Percentiles rank a stretch among this genome's conserved stretches.
Conservation (phyloP, 83 land plant genomes). For the Isoetes engelmannii region DNA sequence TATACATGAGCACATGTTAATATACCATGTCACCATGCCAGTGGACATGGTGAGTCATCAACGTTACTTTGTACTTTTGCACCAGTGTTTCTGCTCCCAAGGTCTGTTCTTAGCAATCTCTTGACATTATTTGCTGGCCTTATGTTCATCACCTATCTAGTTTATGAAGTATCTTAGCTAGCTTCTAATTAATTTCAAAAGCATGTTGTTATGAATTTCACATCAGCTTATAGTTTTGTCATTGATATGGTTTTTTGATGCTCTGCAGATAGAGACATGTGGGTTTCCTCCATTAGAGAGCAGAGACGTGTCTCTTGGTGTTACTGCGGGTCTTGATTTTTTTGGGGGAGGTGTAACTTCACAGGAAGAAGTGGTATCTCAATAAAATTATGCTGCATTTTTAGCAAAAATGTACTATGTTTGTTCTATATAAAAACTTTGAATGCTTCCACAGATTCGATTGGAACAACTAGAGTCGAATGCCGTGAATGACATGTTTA, state of each 20-base stretch:
- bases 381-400: not conserved
- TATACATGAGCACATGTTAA: no score
- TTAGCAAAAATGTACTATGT: no score
- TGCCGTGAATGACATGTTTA: constrained; percentile 96
- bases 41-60: no score
- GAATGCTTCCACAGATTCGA: constrained; percentile 40
- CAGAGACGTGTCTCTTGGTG: constrained; percentile 52
- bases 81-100: no score
- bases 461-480: constrained; percentile 60
- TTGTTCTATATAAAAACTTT: constrained; percentile 8
- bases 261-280: constrained; percentile 62
- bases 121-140: no score
- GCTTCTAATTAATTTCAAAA: no score
- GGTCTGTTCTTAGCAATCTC: no score
- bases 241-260: not conserved
- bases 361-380: constrained; percentile 69
- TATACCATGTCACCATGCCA: no score
- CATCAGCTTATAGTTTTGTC: not conserved
- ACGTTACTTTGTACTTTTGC: no score
- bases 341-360: constrained; percentile 67
- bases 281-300: constrained; percentile 97
- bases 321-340: constrained; percentile 72
- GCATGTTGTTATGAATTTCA: no score
- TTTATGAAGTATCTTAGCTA: no score
- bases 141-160: no score